Evolutionary conservation across 1,284 basidiomycete genomes (phyloP), one percentile per base, ranked within the genome.

Genomic region (Golubevia pallescens): DNA sequence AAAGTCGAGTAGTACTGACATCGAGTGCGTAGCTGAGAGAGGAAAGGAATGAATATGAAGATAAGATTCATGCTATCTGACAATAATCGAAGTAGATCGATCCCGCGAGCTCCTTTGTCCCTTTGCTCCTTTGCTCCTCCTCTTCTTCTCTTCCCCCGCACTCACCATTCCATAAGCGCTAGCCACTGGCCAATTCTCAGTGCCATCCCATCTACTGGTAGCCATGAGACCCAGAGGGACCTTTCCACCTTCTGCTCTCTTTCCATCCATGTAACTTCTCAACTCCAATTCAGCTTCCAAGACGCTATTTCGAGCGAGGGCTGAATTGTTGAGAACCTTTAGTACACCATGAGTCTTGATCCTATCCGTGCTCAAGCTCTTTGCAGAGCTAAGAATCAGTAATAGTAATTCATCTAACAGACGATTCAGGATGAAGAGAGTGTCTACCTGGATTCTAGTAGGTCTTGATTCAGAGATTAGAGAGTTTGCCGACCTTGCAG

Each of bases 321-420:
- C 32, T 51, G 71, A 73, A 74, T 77, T 78, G 67, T 62, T 69
- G 52, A 81, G 61, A n/a, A 78, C 70, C 51, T 62, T 70, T 42
- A 81, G 73, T 53, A 81, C 66, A 24, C 78, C 78, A 20, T 81
- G 75, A 2, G 75, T 67, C 67, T 81, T 81, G 69, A 81, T 81
- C 52, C 78, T 73, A 48, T 81, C 74, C n/a, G 78, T 78, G 16
- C 77, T 71, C 4, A 81, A 58, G 56, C 70, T 73, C 51, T 63
- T 69, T 28, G 78, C 74, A n/a, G 78, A 79, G 56, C 63, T 65
- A 51, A 81, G 65, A 24, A 81, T 70, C 53, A 68, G 34, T 53
- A 78, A 70, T 1, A 81, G 73, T 14, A 81, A 62, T 54, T 81
- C 78, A 57, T 81, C 78, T 61, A 81, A 75, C 19, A 79, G 63